Evolutionary conservation across 2,329 filamentous ascomycete species (phyloP), one percentile per base, ranked within the genome.

Genomic region (Calonectria crousiana): DNA sequence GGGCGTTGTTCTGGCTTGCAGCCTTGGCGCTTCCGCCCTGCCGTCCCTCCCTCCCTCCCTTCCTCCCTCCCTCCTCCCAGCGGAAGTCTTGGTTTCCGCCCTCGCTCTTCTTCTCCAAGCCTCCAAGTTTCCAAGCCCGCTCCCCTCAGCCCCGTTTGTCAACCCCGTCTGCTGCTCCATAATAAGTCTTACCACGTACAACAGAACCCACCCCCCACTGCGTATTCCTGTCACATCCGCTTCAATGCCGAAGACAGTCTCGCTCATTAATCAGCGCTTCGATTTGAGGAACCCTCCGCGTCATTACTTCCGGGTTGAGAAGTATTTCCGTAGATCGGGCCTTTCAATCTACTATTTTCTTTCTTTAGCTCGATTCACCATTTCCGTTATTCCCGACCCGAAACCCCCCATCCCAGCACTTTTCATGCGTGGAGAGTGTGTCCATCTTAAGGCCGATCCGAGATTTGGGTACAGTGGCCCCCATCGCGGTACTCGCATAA

Each of bases 241-340:
- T 9, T 68, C 65, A 68, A 56, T 68, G 65, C 67, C 52, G 67
- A 69, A 44, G 14, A 30, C n/a, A 56, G 36, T 32, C 20, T 62
- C 44, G 30, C 34, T 60, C 67, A 47, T n/a, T 30, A 44, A 58
- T 68, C 49, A 68, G 18, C 26, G 38, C 44, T n/a, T 69, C 36
- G 28, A 68, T 38, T 32, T 53, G 47, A 58, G 36, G 53, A 49
- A 18, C 32, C 53, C 41, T 62, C 53, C 44, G 34, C 67, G 67
- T 69, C 41, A 62, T 20, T 51, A 18, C 53, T 60, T 69, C 67
- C 67, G 34, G 41, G 38, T 69, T 69, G 67, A 69, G 67, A 69
- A 69, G 53, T 69, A 62, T 41, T 20, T 32, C 51, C 67, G 52
- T 32, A 52, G 44, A 68, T 69, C 67, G 67, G 67, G 30, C 67